Evolutionary conservation across 2,329 filamentous ascomycete species (phyloP), one percentile per base, ranked within the genome.

Genomic region (Leptographium lundbergii): DNA sequence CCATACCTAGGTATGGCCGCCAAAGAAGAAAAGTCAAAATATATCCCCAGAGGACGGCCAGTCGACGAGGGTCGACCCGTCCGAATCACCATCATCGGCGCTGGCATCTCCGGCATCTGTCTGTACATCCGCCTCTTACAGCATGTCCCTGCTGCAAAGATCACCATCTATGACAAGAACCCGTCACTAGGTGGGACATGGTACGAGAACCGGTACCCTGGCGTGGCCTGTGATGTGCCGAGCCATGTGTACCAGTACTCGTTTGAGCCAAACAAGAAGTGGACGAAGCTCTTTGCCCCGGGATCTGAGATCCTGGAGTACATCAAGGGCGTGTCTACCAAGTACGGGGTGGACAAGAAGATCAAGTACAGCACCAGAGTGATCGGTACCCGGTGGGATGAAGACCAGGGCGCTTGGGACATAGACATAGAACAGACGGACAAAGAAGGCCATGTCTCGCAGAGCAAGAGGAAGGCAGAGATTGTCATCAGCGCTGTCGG

Each of bases 221-320:
- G 80, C 10, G 81, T 78, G 62, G 72, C 72, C 57, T 82, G 79
- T 66, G 81, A 81, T 65, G 74, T 81, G 34, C 79, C 79, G 13
- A 77, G 74, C 65, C 81, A 84, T 68, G 81, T 80, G 66, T 85
- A 85, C 65, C 81, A 82, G 65, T 84, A 81, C 65, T 78, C 79
- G 2, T 85, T 78, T 76, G 75, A 77, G 59, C 78, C 76, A 3
- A 85, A 84, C 65, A 76, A 75, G 5, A 73, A 76, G 47, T 86
- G 82, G 81, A 75, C 75, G 13, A 75, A 77, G 58, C 80, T 84
- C 66, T 84, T 80, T 65, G 73, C 79, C 0, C 70, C 74, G 1
- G 77, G 77, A 0, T 69, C 70, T 0, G 81, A 85, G 65, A 84
- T 85, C 50, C 72, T 75, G 47, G 67, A 70, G 5, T 84, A 85